Evolutionary conservation across 352 stramenopile genomes (phyloP).

Genomic region (Phytophthora macrochlamydospora): DNA sequence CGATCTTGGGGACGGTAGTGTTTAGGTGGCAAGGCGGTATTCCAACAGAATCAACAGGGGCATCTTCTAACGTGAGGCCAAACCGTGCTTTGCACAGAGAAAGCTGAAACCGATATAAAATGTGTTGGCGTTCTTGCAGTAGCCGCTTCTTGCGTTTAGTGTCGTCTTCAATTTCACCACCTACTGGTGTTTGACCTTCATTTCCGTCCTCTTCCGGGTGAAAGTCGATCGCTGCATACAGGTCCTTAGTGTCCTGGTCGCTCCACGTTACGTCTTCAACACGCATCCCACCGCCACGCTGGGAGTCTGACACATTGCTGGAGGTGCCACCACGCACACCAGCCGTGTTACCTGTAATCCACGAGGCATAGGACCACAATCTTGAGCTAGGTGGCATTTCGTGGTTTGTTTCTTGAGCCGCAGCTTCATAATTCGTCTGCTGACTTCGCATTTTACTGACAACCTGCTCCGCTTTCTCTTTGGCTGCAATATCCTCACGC

Average conservation of each 20-base stretch:
- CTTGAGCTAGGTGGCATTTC: slow-evolving; percentile 44
- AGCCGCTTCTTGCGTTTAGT: slow-evolving; percentile 23
- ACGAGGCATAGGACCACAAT: slow-evolving; percentile 79
- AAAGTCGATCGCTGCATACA: slow-evolving; percentile 86
- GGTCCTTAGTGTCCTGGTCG: slow-evolving; percentile 81
- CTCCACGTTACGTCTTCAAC: slow-evolving; percentile 77
- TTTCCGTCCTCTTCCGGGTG: slow-evolving; percentile 52
- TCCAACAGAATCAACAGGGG: slow-evolving; percentile 15
- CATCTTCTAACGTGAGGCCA: slow-evolving; percentile 49
- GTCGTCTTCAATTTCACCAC: slow-evolving; percentile 28
- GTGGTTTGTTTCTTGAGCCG: slow-evolving; percentile 11
- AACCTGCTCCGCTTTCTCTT: slow-evolving; percentile 42
- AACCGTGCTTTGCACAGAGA: slow-evolving; percentile 60
- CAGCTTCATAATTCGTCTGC: slow-evolving; percentile 13
- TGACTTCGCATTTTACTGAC: slow-evolving; percentile 39
- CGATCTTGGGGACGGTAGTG: slow-evolving; percentile 4
- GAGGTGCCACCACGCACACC: slow-evolving; percentile 15
- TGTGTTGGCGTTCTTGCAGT: slow-evolving; percentile 58
- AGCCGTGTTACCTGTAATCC: slow-evolving; percentile 46
- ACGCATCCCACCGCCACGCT: slow-evolving; percentile 17
- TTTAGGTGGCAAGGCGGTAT: slow-evolving; percentile 18
- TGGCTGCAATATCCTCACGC: slow-evolving; percentile 49
- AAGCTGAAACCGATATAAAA: slow-evolving; percentile 84
- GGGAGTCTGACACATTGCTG: background rate
- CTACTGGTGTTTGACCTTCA: slow-evolving; percentile 18